phyloP scores from a whole-genome alignment of 768 basidiomycete species.

The Lentinula sp. region DNA sequence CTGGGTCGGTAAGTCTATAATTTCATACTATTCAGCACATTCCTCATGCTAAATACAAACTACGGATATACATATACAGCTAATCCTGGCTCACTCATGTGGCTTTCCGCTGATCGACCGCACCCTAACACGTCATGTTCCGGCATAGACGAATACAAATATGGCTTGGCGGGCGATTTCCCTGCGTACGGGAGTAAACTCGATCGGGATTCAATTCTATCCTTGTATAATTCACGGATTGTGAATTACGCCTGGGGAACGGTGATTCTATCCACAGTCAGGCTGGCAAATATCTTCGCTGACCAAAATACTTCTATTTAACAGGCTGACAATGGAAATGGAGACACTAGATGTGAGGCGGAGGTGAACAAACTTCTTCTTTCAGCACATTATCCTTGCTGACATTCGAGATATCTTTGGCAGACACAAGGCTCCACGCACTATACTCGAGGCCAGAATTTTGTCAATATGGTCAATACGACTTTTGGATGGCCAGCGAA shows the following conservation, averaged over 20 bases:
- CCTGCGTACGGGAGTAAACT: neutral
- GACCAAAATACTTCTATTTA: neutral
- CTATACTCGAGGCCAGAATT: constrained; percentile 3
- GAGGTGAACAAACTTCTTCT: neutral
- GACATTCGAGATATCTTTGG: too few species aligned
- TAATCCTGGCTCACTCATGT: constrained; percentile 10
- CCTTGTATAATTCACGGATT: neutral
- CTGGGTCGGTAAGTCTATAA: constrained; percentile 5
- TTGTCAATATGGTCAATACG: neutral
- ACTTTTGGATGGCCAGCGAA: constrained; percentile 1
- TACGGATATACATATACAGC: neutral
- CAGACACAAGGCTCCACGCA: constrained; percentile 8
- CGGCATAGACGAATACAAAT: constrained; percentile 3
- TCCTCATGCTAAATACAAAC: neutral
- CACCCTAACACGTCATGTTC: neutral
- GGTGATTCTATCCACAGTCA: neutral
- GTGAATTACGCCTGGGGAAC: constrained; percentile 7
- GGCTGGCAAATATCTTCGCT: neutral
- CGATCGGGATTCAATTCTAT: neutral
- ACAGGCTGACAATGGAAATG: constrained; percentile 3
- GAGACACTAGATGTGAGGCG: constrained; percentile 8
- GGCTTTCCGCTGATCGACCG: constrained; percentile 8
- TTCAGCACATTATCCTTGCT: too few species aligned
- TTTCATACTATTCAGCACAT: too few species aligned
- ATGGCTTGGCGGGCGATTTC: neutral